Evolutionary conservation across 2,329 filamentous ascomycete species (phyloP).

Genomic region (Claviceps capensis): DNA sequence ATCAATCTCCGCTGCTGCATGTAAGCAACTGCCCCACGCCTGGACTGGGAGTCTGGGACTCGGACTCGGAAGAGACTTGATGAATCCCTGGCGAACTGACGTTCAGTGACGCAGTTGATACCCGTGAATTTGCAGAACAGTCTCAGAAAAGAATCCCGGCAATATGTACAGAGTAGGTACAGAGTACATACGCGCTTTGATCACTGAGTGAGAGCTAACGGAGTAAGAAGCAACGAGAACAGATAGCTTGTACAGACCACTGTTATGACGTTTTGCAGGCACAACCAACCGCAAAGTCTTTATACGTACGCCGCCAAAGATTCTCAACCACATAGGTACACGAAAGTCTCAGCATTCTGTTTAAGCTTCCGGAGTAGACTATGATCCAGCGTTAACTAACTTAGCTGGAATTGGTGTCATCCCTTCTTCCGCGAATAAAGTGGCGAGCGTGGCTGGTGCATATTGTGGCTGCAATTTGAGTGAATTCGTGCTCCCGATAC

Average conservation of each 20-base stretch:
- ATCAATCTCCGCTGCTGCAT: not conserved
- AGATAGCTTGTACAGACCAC: too few species aligned
- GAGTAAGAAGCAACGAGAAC: not conserved
- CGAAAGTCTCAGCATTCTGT: too few species aligned
- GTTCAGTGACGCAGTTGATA: not conserved
- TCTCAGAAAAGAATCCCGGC: not conserved
- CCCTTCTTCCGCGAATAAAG: not conserved
- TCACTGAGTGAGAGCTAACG: not conserved
- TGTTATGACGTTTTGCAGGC: too few species aligned
- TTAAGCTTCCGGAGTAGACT: too few species aligned
- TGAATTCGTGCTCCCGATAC: constrained; percentile 12
- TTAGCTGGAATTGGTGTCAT: not conserved
- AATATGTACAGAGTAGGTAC: not conserved
- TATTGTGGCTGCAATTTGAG: not conserved
- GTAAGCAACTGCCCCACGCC: not conserved
- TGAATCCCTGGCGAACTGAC: not conserved
- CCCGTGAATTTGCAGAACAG: not conserved
- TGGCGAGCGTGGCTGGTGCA: not conserved
- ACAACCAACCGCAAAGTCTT: too few species aligned
- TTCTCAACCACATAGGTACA: too few species aligned
- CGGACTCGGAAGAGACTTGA: not conserved
- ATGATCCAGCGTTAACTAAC: too few species aligned
- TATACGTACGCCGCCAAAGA: too few species aligned
- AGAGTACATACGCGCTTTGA: too few species aligned
- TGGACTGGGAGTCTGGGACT: not conserved